Evolutionary conservation across 139 green algal species (phyloP).

Genomic region (Auxenochlorella pyrenoidosa): DNA sequence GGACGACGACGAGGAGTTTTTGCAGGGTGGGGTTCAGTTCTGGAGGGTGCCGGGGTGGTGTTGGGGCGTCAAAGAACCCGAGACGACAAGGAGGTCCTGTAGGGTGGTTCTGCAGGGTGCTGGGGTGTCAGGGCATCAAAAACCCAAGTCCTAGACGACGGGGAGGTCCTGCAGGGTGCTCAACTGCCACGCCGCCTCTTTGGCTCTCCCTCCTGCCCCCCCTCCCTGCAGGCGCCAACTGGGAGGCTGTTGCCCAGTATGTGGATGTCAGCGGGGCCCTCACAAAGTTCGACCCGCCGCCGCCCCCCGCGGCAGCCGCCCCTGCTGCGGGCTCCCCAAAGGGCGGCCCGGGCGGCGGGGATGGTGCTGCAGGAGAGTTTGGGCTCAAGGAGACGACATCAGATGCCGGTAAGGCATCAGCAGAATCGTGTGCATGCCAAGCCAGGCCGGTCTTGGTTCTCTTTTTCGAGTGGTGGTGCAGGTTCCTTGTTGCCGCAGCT

Average conservation of each 20-base stretch:
- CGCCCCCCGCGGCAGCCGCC: neutral
- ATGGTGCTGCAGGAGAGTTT: neutral
- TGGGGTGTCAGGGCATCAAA: no score
- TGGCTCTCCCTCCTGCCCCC: neutral
- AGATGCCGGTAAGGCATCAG: no score
- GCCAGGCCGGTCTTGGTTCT: no score
- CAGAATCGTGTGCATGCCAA: no score
- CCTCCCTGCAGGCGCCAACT: constrained; percentile 72
- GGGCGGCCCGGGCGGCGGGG: neutral
- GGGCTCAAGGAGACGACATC: neutral
- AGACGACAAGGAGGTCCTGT: no score
- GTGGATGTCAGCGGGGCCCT: constrained; percentile 51
- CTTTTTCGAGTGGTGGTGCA: no score
- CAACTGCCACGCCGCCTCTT: neutral
- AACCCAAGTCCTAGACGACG: no score
- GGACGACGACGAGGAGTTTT: constrained; percentile 30
- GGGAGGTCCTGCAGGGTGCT: constrained; percentile 70
- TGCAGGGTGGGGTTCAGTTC: no score
- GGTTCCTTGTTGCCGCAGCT: no score
- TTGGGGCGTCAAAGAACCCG: no score
- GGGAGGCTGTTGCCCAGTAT: constrained; percentile 64
- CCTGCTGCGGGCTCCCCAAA: neutral
- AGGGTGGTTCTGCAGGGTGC: no score
- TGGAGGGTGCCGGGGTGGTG: no score
- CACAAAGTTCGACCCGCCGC: constrained; percentile 27